Conservation (phyloP, 176 grass and related monocot genomes). For the Aegilops umbellulata region DNA sequence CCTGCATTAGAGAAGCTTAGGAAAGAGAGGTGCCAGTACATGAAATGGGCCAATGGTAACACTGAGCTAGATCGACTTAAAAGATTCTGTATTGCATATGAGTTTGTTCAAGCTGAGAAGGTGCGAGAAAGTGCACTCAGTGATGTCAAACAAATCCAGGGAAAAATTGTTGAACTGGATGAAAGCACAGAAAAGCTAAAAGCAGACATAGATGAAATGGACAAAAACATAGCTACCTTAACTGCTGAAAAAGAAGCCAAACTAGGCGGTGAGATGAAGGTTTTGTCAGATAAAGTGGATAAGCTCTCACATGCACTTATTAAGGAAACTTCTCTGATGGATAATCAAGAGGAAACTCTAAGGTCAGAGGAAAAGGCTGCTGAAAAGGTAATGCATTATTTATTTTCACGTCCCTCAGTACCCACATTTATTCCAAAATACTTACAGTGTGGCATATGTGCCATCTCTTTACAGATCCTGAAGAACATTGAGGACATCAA, state of each 20-base stretch:
- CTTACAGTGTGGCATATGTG: background rate
- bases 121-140: slow-evolving; percentile 54
- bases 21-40: slow-evolving; percentile 87
- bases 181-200: slow-evolving; percentile 60
- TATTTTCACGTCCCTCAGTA: slow-evolving; percentile 16
- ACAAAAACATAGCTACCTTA: slow-evolving; percentile 60
- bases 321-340: slow-evolving; percentile 91
- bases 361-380: slow-evolving; percentile 58
- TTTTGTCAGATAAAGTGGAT: slow-evolving; percentile 73
- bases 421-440: slow-evolving; percentile 9
- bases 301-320: slow-evolving; percentile 69
- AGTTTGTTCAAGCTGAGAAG: slow-evolving; percentile 81
- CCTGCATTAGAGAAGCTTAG: slow-evolving; percentile 96
- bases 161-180: slow-evolving; percentile 71
- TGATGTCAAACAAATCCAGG: slow-evolving; percentile 61
- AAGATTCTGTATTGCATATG: slow-evolving; percentile 88
- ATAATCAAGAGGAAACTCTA: slow-evolving; percentile 77
- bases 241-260: slow-evolving; percentile 82
- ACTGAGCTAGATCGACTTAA: slow-evolving; percentile 74
- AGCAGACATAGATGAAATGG: slow-evolving; percentile 70
- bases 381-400: slow-evolving; percentile 56
- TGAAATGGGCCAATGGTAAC: slow-evolving; percentile 96
- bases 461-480: slow-evolving; percentile 49
- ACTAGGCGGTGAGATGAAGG: slow-evolving; percentile 67
- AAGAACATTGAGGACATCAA: slow-evolving; percentile 86